Evolutionary conservation across 1,139 yeast genomes (phyloP), one percentile per base, ranked within the genome.

Genomic region (Geotrichum siamense): DNA sequence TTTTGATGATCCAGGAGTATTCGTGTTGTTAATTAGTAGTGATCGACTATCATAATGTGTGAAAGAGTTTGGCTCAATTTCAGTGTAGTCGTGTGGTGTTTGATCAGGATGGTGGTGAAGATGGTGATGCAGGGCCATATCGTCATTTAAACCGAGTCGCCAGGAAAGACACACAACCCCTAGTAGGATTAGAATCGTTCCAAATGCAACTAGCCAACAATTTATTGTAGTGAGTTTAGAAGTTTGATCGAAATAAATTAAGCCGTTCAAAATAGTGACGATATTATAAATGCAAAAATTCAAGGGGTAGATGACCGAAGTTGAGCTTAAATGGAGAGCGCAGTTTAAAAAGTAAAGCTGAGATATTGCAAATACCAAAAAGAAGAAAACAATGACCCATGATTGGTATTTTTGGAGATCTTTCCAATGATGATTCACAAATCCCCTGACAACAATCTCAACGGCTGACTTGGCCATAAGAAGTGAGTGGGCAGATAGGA

Each of bases 201-300:
- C 87, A 0, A 71, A 38, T 1, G 71, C 57, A 9, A 80, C 74
- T 60, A 72, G 64, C 2, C 61, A 43, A 5, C 73, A 66, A 49
- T 70, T 75, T 13, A 51, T 38, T 9, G 56, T 51, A 0, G 69
- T 57, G 32, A 76, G 60, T 29, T 63, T 60, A 16, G 65, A 63
- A 49, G 75, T 64, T 53, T 75, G 78, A 51, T 78, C 68, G 59
- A 75, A 78, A 56, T 77, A 85, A 3, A 78, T 69, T 48, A 85
- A 63, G 33, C 87, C 91, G 58, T 86, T 87, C 47, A 80, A 62
- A 54, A 86, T 79, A 53, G 84, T 82, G 51, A 76, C 70, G 45
- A 84, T 65, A 63, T 85, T 87, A 69, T 82, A 87, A 35, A 85
- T 78, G 63, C 93, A 81, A 60, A 87, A 87, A 43, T 89, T 84